Percentiles rank a stretch among this genome's conserved stretches.
Conservation (phyloP, 192 early-diverging fungal genomes). For the Backusella tarrabulga region DNA sequence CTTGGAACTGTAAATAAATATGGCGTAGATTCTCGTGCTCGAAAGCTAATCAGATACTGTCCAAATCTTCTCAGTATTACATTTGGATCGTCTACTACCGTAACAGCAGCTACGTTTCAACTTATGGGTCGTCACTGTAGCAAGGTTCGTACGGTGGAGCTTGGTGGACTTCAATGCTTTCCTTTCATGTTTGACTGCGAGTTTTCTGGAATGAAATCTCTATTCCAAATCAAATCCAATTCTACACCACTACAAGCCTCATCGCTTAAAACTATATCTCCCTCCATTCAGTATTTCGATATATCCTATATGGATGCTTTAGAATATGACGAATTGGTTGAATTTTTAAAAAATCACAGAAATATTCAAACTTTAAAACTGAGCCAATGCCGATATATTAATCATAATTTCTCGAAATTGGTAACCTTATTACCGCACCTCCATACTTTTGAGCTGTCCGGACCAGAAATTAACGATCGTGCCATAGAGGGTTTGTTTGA, state of each 20-base stretch:
- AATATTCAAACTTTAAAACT: not conserved
- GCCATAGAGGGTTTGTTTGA: not conserved
- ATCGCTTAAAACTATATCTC: not conserved
- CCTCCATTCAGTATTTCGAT: not conserved
- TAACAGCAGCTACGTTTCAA: not conserved
- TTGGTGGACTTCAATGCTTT: not conserved
- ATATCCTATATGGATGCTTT: not conserved
- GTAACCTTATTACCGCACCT: not conserved
- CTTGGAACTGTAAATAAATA: constrained; percentile 6
- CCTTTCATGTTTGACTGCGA: constrained; percentile 11
- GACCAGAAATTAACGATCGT: not conserved
- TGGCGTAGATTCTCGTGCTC: not conserved
- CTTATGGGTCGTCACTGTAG: not conserved
- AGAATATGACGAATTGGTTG: not conserved
- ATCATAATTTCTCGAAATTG: not conserved
- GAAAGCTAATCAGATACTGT: not conserved
- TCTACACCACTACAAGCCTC: not conserved
- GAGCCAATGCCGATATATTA: not conserved
- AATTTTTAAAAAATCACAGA: not conserved
- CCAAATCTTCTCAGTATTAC: not conserved
- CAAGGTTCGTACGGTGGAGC: not conserved
- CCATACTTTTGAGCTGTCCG: not conserved
- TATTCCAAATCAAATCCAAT: not conserved
- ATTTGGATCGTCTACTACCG: not conserved
- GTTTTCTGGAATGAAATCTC: not conserved